Percentiles rank a stretch among this genome's conserved stretches.
Evolutionary conservation across 140 eudicot genomes (phyloP).

Genomic region (Ambrosia hybrid): DNA sequence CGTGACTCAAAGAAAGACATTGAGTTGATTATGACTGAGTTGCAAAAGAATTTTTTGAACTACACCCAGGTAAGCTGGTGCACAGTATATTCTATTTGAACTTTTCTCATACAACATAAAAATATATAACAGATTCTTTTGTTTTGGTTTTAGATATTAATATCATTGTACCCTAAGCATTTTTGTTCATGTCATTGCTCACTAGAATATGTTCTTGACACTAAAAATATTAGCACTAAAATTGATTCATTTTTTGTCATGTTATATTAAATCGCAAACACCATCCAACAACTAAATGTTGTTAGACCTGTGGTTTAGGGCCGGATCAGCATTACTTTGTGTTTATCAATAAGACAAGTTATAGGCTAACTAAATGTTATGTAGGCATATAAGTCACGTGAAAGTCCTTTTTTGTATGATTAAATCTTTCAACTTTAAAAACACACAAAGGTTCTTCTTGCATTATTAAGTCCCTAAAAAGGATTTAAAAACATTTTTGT

Average conservation of each 20-base stretch:
- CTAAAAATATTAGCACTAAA: neutral
- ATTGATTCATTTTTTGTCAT: neutral
- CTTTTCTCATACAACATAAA: neutral
- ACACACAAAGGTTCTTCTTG: neutral
- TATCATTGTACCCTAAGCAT: neutral
- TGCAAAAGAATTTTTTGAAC: slow-evolving; percentile 88
- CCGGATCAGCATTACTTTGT: neutral
- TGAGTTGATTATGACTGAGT: slow-evolving; percentile 62
- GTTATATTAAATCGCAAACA: neutral
- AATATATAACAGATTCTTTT: neutral
- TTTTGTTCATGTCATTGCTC: neutral
- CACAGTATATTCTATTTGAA: neutral
- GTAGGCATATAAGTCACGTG: neutral
- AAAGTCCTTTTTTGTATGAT: neutral
- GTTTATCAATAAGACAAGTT: neutral
- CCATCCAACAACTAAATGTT: neutral
- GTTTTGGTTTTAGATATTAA: neutral
- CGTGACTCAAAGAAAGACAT: slow-evolving; percentile 92
- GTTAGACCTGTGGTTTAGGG: slow-evolving; percentile 1
- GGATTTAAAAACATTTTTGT: neutral
- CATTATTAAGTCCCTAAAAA: neutral
- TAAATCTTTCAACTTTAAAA: neutral
- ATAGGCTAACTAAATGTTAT: neutral
- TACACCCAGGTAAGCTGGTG: slow-evolving; percentile 75
- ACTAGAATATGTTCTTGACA: neutral